Base-by-base conservation (phyloP, 2,329 filamentous ascomycete genomes). In the Diaporthe australafricana region DNA sequence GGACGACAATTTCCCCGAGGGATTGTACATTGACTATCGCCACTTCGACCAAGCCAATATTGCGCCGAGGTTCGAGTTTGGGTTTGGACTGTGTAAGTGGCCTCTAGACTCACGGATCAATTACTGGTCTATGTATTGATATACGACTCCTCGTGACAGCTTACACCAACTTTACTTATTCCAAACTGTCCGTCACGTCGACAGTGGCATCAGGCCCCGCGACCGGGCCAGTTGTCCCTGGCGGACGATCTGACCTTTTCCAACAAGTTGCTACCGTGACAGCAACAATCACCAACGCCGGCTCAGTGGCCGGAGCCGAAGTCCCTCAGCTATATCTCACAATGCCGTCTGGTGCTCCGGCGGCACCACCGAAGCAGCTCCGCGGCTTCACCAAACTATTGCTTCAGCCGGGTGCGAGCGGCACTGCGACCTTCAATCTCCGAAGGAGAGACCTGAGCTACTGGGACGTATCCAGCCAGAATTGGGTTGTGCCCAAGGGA, bases 91-190 rank as follows among this genome's bases (percentile, higher is more conserved):
- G 32, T 86, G 84, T 85, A 77, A 81, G 84, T 81, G 9, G 4
- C 35, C 35, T 17, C 48, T 52, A 22, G n/a, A n/a, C 2, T 20
- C 3, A 22, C 6, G 27, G 5, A 16, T 30, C 5, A 5, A 25
- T 56, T 5, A 35, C 5, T 35, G 25, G 30, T 48, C 1, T 6
- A 22, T 7, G 16, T n/a, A n/a, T 53, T 70, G 45, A 72, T 32
- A 42, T 16, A 22, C 20, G 1, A 2, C 32, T 27, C 14, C 14
- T n/a, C 16, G 17, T 32, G 30, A 48, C 72, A 87, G 91, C 90
- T 17, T 94, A 93, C 82, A 93, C 92, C 1, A 90, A 86, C 32
- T 94, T 93, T 81, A 85, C 85, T 38, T 91, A 90, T 78, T 85
- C 87, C 20, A 81, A 84, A 71, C 83, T 91, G 14, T 81, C 81